A percentile compares a stretch with the other conserved stretches of the same genome.
Conservation (phyloP, 257 asterid species). For the Osmanthus fragrans region DNA sequence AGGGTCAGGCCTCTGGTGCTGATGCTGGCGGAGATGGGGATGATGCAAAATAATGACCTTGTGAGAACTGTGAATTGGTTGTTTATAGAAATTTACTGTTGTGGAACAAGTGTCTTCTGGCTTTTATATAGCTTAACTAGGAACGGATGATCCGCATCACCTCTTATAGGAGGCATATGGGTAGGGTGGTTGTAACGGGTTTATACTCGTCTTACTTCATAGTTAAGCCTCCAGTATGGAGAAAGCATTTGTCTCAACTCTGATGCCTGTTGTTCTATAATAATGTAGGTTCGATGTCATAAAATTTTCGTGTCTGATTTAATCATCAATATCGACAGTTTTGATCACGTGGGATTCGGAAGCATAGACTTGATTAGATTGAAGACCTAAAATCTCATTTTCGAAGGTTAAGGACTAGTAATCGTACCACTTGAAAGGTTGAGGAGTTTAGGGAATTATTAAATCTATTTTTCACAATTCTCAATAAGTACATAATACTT, state of each 20-base stretch:
- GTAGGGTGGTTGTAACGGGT: conserved; percentile 8
- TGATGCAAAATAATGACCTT: conserved; percentile 42
- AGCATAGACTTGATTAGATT: too few relatives aligned
- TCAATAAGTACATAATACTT: too few relatives aligned
- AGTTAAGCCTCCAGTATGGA: not conserved
- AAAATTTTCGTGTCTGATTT: too few relatives aligned
- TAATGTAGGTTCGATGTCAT: conserved; percentile 14
- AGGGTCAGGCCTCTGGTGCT: conserved; percentile 31
- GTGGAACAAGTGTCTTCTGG: conserved; percentile 19
- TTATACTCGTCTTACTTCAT: not conserved
- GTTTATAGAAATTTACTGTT: conserved; percentile 32
- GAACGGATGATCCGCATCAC: not conserved
- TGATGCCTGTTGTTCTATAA: conserved; percentile 13
- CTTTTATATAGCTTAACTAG: not conserved
- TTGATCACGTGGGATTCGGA: too few relatives aligned
- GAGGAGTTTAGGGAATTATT: too few relatives aligned
- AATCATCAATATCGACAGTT: too few relatives aligned
- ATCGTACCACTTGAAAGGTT: too few relatives aligned
- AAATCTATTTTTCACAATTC: too few relatives aligned
- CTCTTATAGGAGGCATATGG: not conserved
- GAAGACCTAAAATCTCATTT: too few relatives aligned
- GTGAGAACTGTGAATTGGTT: not conserved
- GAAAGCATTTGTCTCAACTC: conserved; percentile 13
- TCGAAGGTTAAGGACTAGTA: too few relatives aligned
- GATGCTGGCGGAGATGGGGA: conserved; percentile 44